These are phyloP conservation scores for Calycina herbarum DNA, from an alignment of 2,329 filamentous ascomycete species.

Conservation along the genomic window DNA sequence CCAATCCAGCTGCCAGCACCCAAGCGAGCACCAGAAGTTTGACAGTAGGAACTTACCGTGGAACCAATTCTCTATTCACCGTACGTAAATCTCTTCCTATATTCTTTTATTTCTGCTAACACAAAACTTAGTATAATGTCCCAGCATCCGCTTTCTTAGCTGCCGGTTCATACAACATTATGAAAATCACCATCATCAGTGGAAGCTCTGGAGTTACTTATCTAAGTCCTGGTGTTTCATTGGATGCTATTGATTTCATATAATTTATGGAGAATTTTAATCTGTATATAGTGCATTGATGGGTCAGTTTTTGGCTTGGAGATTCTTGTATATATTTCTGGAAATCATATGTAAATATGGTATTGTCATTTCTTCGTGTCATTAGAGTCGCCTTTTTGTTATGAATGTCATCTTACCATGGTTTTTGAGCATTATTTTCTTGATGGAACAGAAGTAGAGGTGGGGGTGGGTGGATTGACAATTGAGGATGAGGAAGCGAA, in stretches of 20 bases:
- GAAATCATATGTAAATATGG: not conserved
- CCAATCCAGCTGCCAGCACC: slow-evolving; percentile 52
- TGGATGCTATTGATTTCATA: slow-evolving; percentile 21
- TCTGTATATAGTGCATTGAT: not conserved
- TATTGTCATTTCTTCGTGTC: not conserved
- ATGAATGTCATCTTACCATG: no score
- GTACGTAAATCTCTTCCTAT: not conserved
- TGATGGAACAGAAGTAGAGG: no score
- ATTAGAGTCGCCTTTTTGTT: no score
- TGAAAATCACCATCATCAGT: slow-evolving; percentile 52
- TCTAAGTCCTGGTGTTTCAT: slow-evolving; percentile 48
- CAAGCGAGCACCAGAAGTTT: slow-evolving; percentile 66
- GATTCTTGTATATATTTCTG: not conserved
- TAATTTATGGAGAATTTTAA: not conserved
- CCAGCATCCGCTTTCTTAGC: slow-evolving; percentile 17
- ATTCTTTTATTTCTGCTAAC: not conserved
- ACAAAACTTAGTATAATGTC: slow-evolving; percentile 7
- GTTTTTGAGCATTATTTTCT: no score
- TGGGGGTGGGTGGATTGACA: no score
- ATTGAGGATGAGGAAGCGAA: no score
- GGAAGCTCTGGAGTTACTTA: slow-evolving; percentile 57
- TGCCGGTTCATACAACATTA: slow-evolving; percentile 17
- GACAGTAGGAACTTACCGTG: slow-evolving; percentile 65
- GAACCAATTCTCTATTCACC: slow-evolving; percentile 34
- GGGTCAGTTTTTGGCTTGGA: not conserved